Evolutionary conservation across 352 stramenopile genomes (phyloP), one percentile per base, ranked within the genome.

Genomic region (Hyaloperonospora brassicae): DNA sequence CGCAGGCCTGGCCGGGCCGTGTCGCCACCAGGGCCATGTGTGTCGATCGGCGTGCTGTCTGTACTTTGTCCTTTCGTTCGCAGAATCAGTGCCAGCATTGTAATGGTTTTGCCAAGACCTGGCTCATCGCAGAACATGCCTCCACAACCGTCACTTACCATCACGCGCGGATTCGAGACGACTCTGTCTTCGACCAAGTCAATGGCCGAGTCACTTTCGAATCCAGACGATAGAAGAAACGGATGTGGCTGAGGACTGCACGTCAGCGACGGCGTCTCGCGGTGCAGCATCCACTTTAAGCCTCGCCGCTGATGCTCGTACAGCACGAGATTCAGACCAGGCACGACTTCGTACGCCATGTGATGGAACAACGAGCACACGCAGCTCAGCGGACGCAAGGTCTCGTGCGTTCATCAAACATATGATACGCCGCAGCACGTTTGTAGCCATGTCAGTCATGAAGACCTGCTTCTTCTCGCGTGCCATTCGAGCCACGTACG

Each of bases 61-160:
- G 66, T 68, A 27, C 47, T 64, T 51, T 86, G 74, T 5, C 80
- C 79, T 55, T 88, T 86, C 24, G 84, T 91, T 22, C 84, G 77
- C 4, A 93, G 50, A 12, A 94, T 74, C 25, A 94, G 53, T 23
- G 84, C 80, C 7, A 92, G 50, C 72, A 94, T 90, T 10, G 84
- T 92, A 49, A 94, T 89, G 0, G 84, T 94, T 62, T 94, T 94
- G 14, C 84, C 84, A 0, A 94, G 68, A 0, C 84, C 84, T 22
- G 84, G 84, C 24, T 94, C 84, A 44, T 94, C 81, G 45, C 77
- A 92, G 36, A 94, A 88, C 43, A 94, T 73, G 14, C 84, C 84
- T 0, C 84, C 81, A 14, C 76, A 78, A 2, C 68, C 66, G 42
- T 94, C 81, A 39, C 63, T 61, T 44, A 53, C 64, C 6, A 40